A percentile compares a stretch with the other conserved stretches of the same genome.
Evolutionary conservation across 2,329 filamentous ascomycete species (phyloP).

Genomic region (Rhytidhysteron rufulum): DNA sequence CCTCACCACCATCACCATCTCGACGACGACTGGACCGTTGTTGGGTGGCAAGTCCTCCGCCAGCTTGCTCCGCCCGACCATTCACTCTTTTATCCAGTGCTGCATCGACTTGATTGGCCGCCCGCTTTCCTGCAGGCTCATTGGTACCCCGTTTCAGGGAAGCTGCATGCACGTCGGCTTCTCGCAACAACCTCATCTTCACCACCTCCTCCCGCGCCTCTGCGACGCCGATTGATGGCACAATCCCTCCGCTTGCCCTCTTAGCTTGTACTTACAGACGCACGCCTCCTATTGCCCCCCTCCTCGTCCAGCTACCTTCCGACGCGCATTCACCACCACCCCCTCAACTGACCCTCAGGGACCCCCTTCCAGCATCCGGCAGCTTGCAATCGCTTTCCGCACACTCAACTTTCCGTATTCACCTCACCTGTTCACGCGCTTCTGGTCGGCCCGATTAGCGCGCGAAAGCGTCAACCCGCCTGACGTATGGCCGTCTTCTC

Average conservation of each 20-base stretch:
- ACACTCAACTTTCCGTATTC: not conserved
- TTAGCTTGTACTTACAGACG: conserved; percentile 1
- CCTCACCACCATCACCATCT: too few relatives aligned
- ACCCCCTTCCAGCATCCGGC: conserved; percentile 1
- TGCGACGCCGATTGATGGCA: conserved; percentile 1
- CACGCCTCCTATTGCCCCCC: not conserved
- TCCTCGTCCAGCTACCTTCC: too few relatives aligned
- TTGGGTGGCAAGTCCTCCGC: too few relatives aligned
- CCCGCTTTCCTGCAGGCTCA: too few relatives aligned
- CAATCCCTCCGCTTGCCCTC: not conserved
- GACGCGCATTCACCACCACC: not conserved
- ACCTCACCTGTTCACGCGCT: not conserved
- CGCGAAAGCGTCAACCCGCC: not conserved
- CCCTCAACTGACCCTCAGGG: not conserved
- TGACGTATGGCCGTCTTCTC: conserved; percentile 31
- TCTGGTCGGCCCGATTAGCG: not conserved
- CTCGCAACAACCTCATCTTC: not conserved
- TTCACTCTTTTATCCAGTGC: too few relatives aligned
- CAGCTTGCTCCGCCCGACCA: too few relatives aligned
- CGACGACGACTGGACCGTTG: too few relatives aligned
- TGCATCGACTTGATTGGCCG: too few relatives aligned
- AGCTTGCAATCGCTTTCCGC: too few relatives aligned
- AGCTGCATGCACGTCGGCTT: too few relatives aligned
- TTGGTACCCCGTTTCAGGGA: too few relatives aligned
- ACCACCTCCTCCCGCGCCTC: conserved; percentile 1